A percentile compares a stretch with the other conserved stretches of the same genome.
phyloP scores from a whole-genome alignment of 2,329 filamentous ascomycete species.

The Colletotrichum spaethianum region DNA sequence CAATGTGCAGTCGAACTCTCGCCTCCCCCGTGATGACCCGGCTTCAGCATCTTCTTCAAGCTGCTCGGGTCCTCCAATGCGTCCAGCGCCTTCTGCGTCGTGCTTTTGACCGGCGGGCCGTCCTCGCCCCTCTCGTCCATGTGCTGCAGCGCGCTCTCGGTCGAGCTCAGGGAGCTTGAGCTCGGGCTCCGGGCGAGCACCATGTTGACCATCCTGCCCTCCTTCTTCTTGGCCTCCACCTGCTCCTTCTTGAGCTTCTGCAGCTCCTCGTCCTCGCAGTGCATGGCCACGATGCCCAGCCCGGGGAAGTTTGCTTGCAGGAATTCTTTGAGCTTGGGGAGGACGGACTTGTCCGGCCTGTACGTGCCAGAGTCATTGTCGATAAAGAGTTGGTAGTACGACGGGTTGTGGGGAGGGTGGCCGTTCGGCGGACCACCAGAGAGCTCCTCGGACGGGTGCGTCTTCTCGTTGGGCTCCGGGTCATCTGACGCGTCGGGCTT shows the following conservation, averaged over 20 bases:
- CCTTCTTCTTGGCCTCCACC: conserved; percentile 78
- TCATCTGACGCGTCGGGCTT: conserved; percentile 61
- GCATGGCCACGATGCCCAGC: conserved; percentile 79
- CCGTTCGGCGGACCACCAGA: conserved; percentile 61
- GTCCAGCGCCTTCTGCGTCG: conserved; percentile 66
- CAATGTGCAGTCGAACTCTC: conserved; percentile 28
- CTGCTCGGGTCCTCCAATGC: conserved; percentile 64
- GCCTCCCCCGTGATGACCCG: conserved; percentile 12
- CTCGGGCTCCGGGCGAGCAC: conserved; percentile 70
- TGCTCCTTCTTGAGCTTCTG: conserved; percentile 83
- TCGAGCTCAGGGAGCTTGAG: conserved; percentile 57
- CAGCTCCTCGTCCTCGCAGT: conserved; percentile 85
- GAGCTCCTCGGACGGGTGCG: conserved; percentile 66
- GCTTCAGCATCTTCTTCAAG: conserved; percentile 54
- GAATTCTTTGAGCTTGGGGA: conserved; percentile 80
- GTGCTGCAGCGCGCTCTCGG: conserved; percentile 65
- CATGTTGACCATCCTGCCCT: conserved; percentile 66
- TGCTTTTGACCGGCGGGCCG: conserved; percentile 58
- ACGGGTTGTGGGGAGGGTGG: conserved; percentile 61
- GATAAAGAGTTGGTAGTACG: conserved; percentile 87
- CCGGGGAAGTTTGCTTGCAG: conserved; percentile 82
- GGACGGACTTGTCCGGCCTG: conserved; percentile 82
- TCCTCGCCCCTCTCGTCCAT: conserved; percentile 58
- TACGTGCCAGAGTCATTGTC: conserved; percentile 98
- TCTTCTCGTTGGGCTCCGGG: conserved; percentile 59